These are phyloP conservation scores for Neopestalotiopsis clavispora DNA, from an alignment of 2,329 filamentous ascomycete species.

Conservation along the genomic window DNA sequence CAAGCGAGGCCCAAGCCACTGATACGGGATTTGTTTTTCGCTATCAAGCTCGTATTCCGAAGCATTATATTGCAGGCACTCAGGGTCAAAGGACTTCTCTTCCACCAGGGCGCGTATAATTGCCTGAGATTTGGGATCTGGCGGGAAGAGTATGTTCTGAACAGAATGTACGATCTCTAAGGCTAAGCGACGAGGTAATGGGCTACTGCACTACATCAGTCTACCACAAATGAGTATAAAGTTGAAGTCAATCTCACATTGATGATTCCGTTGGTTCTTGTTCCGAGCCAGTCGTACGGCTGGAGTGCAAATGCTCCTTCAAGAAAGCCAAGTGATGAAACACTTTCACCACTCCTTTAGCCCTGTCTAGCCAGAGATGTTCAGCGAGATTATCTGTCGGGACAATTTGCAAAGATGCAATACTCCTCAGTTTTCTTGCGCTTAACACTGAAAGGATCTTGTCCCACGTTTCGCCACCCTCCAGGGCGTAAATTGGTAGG, in stretches of 20 bases:
- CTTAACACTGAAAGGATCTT: background rate
- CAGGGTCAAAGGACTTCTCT: background rate
- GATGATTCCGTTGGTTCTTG: no score
- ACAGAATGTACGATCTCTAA: background rate
- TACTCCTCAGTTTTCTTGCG: background rate
- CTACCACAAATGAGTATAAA: no score
- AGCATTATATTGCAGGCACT: background rate
- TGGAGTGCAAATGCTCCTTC: background rate
- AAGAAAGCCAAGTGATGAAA: background rate
- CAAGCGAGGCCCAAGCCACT: background rate
- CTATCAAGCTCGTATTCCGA: background rate
- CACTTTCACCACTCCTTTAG: background rate
- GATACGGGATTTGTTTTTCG: background rate
- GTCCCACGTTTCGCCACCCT: background rate
- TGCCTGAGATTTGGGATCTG: background rate
- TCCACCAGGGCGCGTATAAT: background rate
- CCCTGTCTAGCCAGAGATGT: background rate
- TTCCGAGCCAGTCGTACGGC: no score
- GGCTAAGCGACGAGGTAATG: background rate
- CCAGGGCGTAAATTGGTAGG: background rate
- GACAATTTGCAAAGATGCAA: background rate
- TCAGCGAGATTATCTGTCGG: background rate
- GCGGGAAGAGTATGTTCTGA: background rate
- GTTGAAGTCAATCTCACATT: no score
- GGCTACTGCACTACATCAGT: background rate